Conservation (phyloP, 345 rosid genomes). For the Populus simonii region DNA sequence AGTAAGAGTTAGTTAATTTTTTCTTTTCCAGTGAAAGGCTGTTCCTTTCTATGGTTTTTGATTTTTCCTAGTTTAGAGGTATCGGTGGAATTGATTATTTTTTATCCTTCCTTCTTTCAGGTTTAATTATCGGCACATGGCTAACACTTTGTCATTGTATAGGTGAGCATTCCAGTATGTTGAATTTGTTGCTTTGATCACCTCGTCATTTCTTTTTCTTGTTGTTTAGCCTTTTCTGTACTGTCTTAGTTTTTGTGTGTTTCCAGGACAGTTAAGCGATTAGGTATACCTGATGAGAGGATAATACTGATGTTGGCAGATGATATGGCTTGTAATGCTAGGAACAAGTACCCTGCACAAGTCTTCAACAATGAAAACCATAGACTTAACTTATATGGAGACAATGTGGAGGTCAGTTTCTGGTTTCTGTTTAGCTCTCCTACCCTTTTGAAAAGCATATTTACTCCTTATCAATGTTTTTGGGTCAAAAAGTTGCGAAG, state of each 20-base stretch:
- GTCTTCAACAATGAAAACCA: constrained; percentile 97
- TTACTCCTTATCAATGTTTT: background rate
- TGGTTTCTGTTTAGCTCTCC: constrained; percentile 3
- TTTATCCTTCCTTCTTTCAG: constrained; percentile 38
- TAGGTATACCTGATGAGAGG: constrained; percentile 96
- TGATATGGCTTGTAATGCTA: constrained; percentile 97
- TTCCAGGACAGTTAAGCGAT: constrained; percentile 87
- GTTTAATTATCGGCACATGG: constrained; percentile 98
- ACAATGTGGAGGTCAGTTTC: constrained; percentile 83
- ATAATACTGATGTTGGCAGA: constrained; percentile 95
- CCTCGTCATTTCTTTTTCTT: background rate
- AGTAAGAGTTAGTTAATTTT: background rate
- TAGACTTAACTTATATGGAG: constrained; percentile 90
- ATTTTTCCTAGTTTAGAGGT: background rate
- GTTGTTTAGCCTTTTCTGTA: background rate
- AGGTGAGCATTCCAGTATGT: constrained; percentile 45
- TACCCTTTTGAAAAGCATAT: background rate
- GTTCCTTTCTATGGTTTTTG: background rate
- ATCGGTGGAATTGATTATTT: constrained; percentile 14
- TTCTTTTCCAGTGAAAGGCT: too few species aligned
- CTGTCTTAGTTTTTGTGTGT: constrained; percentile 14
- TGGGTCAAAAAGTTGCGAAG: background rate
- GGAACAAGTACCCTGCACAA: constrained; percentile 94
- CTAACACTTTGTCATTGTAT: constrained; percentile 87
- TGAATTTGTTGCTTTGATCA: background rate